Percentiles rank a stretch among this genome's conserved stretches.
Conservation (phyloP, 2,329 filamentous ascomycete genomes). For the Fusarium sp. region DNA sequence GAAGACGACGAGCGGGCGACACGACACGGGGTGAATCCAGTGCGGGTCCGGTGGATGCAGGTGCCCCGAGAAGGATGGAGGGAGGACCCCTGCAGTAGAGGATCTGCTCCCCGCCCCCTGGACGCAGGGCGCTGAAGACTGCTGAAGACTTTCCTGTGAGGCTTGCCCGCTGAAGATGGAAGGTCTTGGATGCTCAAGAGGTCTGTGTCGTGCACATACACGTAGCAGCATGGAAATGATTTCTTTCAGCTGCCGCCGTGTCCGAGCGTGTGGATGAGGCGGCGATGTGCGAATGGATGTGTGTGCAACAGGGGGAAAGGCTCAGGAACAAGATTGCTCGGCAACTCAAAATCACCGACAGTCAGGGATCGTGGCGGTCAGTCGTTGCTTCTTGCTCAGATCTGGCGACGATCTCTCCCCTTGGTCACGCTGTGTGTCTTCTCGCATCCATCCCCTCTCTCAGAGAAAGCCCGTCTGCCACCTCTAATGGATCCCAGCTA, state of each 20-base stretch:
- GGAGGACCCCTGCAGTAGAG: slow-evolving; percentile 31
- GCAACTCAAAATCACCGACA: slow-evolving; percentile 3
- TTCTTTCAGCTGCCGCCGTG: slow-evolving; percentile 18
- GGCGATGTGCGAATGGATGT: not conserved
- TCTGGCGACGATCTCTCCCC: slow-evolving; percentile 30
- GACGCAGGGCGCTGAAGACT: slow-evolving; percentile 25
- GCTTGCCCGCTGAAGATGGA: slow-evolving; percentile 24
- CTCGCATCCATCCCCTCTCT: slow-evolving; percentile 4
- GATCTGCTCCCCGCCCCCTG: slow-evolving; percentile 26
- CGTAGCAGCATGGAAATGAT: slow-evolving; percentile 3
- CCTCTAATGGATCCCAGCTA: not conserved
- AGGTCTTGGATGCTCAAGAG: slow-evolving; percentile 11
- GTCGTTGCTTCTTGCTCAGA: slow-evolving; percentile 25
- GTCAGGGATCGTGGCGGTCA: slow-evolving; percentile 17
- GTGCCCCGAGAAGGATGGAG: slow-evolving; percentile 8
- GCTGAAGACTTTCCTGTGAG: slow-evolving; percentile 5
- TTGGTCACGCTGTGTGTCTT: not conserved
- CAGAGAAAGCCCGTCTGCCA: not conserved
- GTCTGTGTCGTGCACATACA: slow-evolving; percentile 23
- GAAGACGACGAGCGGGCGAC: not conserved
- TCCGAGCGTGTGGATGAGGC: slow-evolving; percentile 19
- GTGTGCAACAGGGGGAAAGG: not conserved
- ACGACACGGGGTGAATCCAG: slow-evolving; percentile 25
- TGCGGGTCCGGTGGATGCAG: slow-evolving; percentile 26
- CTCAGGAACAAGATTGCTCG: not conserved